Conservation (phyloP, 140 eudicot species). For the Bidens hawaiensis region DNA sequence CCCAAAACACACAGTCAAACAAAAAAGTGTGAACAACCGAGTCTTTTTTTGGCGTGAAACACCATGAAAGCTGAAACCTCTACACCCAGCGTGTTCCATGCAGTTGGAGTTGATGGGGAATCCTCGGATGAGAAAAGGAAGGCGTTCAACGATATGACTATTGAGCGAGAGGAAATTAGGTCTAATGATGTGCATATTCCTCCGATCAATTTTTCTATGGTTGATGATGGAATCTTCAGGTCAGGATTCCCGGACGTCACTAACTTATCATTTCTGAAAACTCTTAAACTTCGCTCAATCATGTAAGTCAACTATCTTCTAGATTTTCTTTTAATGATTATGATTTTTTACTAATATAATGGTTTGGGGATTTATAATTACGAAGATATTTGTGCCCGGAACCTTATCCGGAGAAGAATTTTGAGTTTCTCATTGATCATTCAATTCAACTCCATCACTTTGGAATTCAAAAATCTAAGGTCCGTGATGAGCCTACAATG, state of each 20-base stretch:
- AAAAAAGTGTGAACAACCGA: background rate
- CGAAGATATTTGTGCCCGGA: conserved; percentile 55
- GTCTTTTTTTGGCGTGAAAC: conserved; percentile 13
- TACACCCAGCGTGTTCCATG: conserved; percentile 4
- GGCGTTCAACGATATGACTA: no score
- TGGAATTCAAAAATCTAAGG: conserved; percentile 60
- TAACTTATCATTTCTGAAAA: conserved; percentile 43
- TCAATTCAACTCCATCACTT: conserved; percentile 53
- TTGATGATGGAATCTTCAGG: conserved; percentile 53
- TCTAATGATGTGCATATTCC: conserved; percentile 40
- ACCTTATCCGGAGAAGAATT: conserved; percentile 51
- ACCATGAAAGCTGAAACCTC: conserved; percentile 17
- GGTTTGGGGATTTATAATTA: no score
- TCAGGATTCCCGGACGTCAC: conserved; percentile 50
- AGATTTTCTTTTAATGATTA: background rate
- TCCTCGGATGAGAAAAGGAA: conserved; percentile 3
- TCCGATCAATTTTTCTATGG: conserved; percentile 51
- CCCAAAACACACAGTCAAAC: no score
- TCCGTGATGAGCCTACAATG: conserved; percentile 14
- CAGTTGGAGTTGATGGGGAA: conserved; percentile 20
- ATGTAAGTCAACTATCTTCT: conserved; percentile 22
- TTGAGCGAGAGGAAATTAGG: no score
- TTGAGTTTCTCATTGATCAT: conserved; percentile 40
- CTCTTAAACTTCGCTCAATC: conserved; percentile 56
- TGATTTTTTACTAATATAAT: no score